These are phyloP conservation scores for Nicotiana tabacum DNA, from an alignment of 257 asterid species.

Conservation along the genomic window DNA sequence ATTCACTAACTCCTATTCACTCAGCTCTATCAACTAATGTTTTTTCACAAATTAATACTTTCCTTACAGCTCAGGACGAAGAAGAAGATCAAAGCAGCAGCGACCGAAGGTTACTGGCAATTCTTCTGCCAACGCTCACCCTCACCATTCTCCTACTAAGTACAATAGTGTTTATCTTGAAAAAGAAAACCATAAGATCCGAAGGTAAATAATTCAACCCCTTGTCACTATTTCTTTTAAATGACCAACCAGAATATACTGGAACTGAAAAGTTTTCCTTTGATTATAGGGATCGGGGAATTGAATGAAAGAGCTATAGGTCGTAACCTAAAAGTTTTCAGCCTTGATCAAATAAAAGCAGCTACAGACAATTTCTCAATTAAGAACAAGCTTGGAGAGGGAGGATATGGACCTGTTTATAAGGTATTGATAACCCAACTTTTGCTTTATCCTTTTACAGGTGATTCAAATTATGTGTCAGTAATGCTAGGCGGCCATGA, in stretches of 20 bases:
- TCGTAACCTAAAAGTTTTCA: slow-evolving; percentile 18
- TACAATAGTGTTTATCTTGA: slow-evolving; percentile 12
- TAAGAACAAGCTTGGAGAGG: slow-evolving; percentile 30
- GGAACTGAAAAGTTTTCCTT: background rate
- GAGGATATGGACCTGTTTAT: slow-evolving; percentile 41
- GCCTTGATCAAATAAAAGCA: slow-evolving; percentile 16
- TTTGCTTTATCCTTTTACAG: background rate
- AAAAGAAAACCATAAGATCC: slow-evolving; percentile 9
- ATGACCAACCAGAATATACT: background rate
- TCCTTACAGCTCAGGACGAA: slow-evolving; percentile 21
- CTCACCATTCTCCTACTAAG: slow-evolving; percentile 19
- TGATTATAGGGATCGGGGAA: slow-evolving; percentile 8
- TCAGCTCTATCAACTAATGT: background rate
- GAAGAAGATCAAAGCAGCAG: background rate
- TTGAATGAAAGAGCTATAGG: slow-evolving; percentile 3
- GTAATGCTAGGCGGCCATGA: background rate
- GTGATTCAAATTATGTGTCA: background rate
- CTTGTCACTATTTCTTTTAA: background rate
- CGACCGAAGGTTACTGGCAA: slow-evolving; percentile 1
- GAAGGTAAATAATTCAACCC: slow-evolving; percentile 14
- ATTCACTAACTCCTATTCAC: too few relatives aligned
- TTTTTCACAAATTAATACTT: background rate
- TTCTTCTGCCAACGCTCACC: slow-evolving; percentile 13
- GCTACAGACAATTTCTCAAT: slow-evolving; percentile 27
- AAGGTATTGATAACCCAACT: slow-evolving; percentile 21